Conservation (phyloP, 495 filamentous ascomycete genomes). For the Aspergillus kassunensis region DNA sequence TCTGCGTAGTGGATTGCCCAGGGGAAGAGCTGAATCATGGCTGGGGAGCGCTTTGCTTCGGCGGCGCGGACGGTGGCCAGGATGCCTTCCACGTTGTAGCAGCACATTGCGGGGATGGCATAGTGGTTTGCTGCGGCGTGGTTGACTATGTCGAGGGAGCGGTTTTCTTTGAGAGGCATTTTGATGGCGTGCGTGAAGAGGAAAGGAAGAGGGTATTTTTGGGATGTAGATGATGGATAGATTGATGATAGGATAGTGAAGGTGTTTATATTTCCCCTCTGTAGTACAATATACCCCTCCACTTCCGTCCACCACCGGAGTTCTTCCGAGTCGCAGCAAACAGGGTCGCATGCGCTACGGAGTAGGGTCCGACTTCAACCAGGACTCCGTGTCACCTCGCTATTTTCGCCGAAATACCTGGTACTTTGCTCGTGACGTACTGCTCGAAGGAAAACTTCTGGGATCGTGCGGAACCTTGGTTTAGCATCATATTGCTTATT, state of each 20-base stretch:
- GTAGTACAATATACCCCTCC: neutral
- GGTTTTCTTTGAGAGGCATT: slow-evolving; percentile 55
- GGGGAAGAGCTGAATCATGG: slow-evolving; percentile 83
- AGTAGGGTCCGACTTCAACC: no score
- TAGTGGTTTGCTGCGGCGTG: slow-evolving; percentile 62
- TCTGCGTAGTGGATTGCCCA: slow-evolving; percentile 74
- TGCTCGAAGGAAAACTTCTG: no score
- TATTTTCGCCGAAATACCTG: neutral
- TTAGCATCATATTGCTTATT: no score
- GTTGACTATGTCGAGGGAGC: slow-evolving; percentile 64
- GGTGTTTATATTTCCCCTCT: neutral
- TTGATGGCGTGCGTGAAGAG: neutral
- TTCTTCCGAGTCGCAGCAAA: slow-evolving; percentile 16
- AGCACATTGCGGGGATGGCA: slow-evolving; percentile 72
- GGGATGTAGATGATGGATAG: neutral
- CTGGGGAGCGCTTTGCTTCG: slow-evolving; percentile 66
- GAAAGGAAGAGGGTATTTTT: neutral
- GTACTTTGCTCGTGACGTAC: no score
- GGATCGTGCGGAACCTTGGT: no score
- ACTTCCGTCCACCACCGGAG: slow-evolving; percentile 12
- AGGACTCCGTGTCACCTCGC: no score
- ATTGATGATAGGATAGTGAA: neutral
- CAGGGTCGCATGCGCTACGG: neutral
- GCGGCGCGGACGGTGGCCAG: slow-evolving; percentile 75
- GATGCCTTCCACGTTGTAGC: slow-evolving; percentile 84